phyloP scores from a whole-genome alignment of 805 yeast species.

The Candida odintsovae region DNA sequence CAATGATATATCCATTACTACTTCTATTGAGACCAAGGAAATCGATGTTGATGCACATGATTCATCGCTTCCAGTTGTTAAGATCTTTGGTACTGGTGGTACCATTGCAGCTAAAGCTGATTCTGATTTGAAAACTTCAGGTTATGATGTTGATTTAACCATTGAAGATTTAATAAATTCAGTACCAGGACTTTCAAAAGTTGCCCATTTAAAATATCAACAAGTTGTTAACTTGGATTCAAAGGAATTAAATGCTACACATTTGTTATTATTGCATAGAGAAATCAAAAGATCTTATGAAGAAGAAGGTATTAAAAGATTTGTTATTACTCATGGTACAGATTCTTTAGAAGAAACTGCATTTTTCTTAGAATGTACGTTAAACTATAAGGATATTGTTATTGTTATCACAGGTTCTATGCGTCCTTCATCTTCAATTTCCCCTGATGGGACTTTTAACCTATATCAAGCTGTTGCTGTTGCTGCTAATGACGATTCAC shows the following conservation, averaged over 20 bases:
- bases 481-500: constrained; percentile 45
- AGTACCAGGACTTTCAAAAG: constrained; percentile 54
- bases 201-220: constrained; percentile 55
- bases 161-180: constrained; percentile 46
- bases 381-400: constrained; percentile 43
- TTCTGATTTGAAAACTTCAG: constrained; percentile 43
- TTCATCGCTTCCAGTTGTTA: constrained; percentile 27
- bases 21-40: constrained; percentile 19
- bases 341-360: constrained; percentile 68
- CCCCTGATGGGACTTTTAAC: constrained; percentile 72
- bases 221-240: constrained; percentile 61
- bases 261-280: constrained; percentile 40
- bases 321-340: constrained; percentile 67
- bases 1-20: constrained; percentile 20
- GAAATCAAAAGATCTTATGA: constrained; percentile 41
- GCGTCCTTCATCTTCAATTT: constrained; percentile 67
- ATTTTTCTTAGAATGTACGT: constrained; percentile 49
- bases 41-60: constrained; percentile 22
- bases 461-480: constrained; percentile 63
- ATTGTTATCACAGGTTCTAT: constrained; percentile 68
- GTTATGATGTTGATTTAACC: constrained; percentile 49
- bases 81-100: constrained; percentile 56
- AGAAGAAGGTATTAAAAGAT: constrained; percentile 43
- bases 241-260: constrained; percentile 46
- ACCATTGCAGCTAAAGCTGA: constrained; percentile 53